A percentile compares a stretch with the other conserved stretches of the same genome.
These are phyloP conservation scores for Colletotrichum higginsianum DNA, from an alignment of 2,329 filamentous ascomycete species.

Conservation along the genomic window DNA sequence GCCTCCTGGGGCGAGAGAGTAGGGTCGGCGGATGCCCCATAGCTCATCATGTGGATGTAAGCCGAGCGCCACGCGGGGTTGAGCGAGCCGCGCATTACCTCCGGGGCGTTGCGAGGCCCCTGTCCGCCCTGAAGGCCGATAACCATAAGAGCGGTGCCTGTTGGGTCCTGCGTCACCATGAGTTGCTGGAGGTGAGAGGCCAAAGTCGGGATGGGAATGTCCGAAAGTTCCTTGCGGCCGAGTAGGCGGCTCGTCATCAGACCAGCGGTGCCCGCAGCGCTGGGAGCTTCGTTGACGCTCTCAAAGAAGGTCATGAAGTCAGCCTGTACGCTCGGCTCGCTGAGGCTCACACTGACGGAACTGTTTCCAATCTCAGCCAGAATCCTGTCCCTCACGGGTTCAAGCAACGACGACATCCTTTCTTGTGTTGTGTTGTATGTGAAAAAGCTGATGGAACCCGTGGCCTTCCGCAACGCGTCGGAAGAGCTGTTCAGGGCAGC, in stretches of 20 bases:
- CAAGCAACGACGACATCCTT: slow-evolving; percentile 6
- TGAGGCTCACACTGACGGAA: slow-evolving; percentile 22
- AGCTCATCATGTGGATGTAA: slow-evolving; percentile 52
- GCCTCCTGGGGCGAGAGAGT: slow-evolving; percentile 45
- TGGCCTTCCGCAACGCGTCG: slow-evolving; percentile 7
- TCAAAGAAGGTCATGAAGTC: slow-evolving; percentile 33
- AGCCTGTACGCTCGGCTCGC: slow-evolving; percentile 7
- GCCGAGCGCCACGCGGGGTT: slow-evolving; percentile 63
- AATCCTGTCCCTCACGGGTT: slow-evolving; percentile 20
- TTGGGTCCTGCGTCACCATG: slow-evolving; percentile 1
- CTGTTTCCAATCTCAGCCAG: slow-evolving; percentile 23
- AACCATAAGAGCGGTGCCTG: slow-evolving; percentile 19
- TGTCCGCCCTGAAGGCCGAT: slow-evolving; percentile 40
- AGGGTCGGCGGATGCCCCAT: slow-evolving; percentile 18
- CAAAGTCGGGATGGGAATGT: slow-evolving; percentile 19
- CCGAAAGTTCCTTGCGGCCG: slow-evolving; percentile 40
- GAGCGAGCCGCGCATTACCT: slow-evolving; percentile 46
- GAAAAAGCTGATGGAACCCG: slow-evolving; percentile 26
- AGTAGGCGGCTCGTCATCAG: slow-evolving; percentile 39
- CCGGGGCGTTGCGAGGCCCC: slow-evolving; percentile 27
- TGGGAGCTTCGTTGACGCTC: slow-evolving; percentile 14
- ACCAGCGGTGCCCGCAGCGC: slow-evolving; percentile 6
- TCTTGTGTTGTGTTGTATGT: slow-evolving; percentile 25
- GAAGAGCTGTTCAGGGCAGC: not conserved
- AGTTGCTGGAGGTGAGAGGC: slow-evolving; percentile 31